Conservation (phyloP, 306 rosid genomes). For the Mimosa bimucronata region DNA sequence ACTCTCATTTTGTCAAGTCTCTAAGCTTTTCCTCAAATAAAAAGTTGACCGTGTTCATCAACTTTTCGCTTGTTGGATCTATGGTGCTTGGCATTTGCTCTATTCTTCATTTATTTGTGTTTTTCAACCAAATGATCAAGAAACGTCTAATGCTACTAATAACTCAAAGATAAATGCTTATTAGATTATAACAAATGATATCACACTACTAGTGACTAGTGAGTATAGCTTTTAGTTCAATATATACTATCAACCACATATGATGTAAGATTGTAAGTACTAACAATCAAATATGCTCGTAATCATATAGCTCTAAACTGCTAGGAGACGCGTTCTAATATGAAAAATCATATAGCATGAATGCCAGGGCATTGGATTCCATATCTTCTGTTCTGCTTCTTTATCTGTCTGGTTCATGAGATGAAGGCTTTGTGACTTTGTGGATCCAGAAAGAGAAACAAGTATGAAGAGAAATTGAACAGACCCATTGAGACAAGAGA, state of each 20-base stretch:
- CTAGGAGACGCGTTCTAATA: no score
- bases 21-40: background rate
- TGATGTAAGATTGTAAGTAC: background rate
- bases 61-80: background rate
- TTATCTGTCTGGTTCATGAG: constrained; percentile 46
- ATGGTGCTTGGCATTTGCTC: background rate
- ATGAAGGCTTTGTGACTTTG: constrained; percentile 37
- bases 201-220: background rate
- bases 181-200: background rate
- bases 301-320: background rate
- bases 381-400: constrained; percentile 46
- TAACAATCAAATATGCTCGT: constrained; percentile 2
- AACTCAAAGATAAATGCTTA: background rate
- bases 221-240: background rate
- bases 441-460: constrained; percentile 35
- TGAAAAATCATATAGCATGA: constrained; percentile 43
- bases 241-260: background rate
- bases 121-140: background rate
- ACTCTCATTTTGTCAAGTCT: background rate
- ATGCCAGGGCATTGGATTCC: constrained; percentile 62
- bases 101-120: background rate
- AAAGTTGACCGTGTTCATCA: background rate
- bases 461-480: constrained; percentile 26
- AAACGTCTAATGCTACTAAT: background rate
- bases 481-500: constrained; percentile 31